Conservation (phyloP, 2,329 filamentous ascomycete species). For the Penicillium sp. region DNA sequence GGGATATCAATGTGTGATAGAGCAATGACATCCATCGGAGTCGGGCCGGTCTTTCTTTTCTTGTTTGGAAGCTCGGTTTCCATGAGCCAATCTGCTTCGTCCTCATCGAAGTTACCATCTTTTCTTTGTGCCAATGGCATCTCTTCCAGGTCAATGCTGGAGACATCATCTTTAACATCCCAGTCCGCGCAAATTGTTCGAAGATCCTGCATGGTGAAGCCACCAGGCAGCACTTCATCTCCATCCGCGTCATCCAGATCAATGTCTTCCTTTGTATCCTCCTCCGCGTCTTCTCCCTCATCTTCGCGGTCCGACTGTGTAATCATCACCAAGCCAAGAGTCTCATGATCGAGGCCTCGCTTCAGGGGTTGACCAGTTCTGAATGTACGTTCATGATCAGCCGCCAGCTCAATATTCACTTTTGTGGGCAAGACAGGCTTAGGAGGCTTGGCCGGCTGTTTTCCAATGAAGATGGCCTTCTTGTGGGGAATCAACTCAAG, state of each 20-base stretch:
- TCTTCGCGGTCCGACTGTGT: constrained; percentile 43
- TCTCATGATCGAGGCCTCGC: constrained; percentile 51
- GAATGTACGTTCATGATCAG: constrained; percentile 84
- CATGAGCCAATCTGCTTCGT: constrained; percentile 54
- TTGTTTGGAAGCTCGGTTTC: constrained; percentile 57
- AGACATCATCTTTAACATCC: constrained; percentile 58
- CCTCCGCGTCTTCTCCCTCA: constrained; percentile 54
- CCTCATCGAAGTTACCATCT: constrained; percentile 42
- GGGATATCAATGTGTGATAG: constrained; percentile 63
- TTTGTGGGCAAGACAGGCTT: constrained; percentile 84
- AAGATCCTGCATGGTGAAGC: constrained; percentile 75
- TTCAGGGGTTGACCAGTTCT: constrained; percentile 64
- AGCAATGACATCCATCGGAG: constrained; percentile 47
- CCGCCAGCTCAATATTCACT: constrained; percentile 77
- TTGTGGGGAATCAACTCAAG: constrained; percentile 80
- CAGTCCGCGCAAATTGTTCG: constrained; percentile 84
- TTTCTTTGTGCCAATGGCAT: constrained; percentile 12
- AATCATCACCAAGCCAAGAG: constrained; percentile 55
- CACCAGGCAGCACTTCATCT: constrained; percentile 64
- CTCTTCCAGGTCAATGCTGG: constrained; percentile 14
- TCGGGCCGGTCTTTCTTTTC: constrained; percentile 59
- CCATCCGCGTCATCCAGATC: constrained; percentile 54
- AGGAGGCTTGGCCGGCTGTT: constrained; percentile 73
- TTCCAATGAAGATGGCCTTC: constrained; percentile 72
- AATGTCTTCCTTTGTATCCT: constrained; percentile 49